Percentiles rank a stretch among this genome's conserved stretches.
Conservation (phyloP, 495 filamentous ascomycete genomes). For the Penicillium maclennaniae region DNA sequence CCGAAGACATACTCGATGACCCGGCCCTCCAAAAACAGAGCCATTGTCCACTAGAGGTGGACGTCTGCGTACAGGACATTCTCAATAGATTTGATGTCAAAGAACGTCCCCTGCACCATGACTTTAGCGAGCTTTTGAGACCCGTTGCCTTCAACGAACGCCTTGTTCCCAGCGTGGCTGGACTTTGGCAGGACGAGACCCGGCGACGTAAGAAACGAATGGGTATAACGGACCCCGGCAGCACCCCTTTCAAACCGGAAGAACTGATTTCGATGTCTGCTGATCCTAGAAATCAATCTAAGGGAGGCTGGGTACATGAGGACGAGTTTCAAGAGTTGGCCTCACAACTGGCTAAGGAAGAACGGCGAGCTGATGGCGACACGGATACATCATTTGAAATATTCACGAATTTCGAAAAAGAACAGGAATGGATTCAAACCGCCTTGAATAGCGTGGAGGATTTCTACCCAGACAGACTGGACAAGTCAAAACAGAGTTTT, state of each 20-base stretch:
- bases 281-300: constrained; percentile 62
- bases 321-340: constrained; percentile 71
- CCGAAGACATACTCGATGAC: constrained; percentile 54
- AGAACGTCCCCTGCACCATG: constrained; percentile 75
- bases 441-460: constrained; percentile 80
- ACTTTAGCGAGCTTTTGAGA: constrained; percentile 74
- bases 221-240: constrained; percentile 56
- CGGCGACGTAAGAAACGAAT: constrained; percentile 68
- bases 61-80: constrained; percentile 85
- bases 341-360: constrained; percentile 55
- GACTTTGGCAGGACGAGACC: constrained; percentile 89
- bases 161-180: constrained; percentile 88
- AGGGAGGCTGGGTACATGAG: constrained; percentile 84
- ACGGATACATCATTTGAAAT: constrained; percentile 54
- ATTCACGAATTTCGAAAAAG: constrained; percentile 52
- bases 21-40: constrained; percentile 67
- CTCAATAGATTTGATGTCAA: constrained; percentile 72
- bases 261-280: constrained; percentile 83
- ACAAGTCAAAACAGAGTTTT: constrained; percentile 15
- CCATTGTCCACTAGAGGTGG: constrained; percentile 83
- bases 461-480: constrained; percentile 67
- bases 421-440: constrained; percentile 62
- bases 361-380: constrained; percentile 49
- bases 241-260: constrained; percentile 73
- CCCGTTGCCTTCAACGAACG: constrained; percentile 66